These are phyloP conservation scores for Sequoia sempervirens DNA, from an alignment of 75 land plant genomes.

Conservation along the genomic window DNA sequence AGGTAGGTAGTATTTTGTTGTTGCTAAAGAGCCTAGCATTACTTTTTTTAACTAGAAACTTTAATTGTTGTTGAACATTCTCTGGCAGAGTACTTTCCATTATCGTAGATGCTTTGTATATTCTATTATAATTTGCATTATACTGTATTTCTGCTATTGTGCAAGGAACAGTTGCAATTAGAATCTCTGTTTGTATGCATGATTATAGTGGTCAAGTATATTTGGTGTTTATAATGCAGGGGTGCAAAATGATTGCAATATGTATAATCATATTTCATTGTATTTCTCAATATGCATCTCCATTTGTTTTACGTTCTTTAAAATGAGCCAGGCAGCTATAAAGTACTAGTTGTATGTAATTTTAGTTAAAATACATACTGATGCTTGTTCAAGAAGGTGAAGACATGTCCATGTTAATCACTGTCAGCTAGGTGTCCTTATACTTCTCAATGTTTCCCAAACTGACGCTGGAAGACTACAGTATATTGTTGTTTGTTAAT, in stretches of 20 bases:
- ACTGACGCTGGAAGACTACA: background rate
- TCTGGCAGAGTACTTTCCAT: background rate
- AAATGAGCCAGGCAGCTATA: background rate
- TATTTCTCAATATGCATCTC: background rate
- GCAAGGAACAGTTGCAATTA: background rate
- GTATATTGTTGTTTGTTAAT: background rate
- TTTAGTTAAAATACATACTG: background rate
- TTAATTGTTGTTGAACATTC: background rate
- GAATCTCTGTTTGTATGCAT: background rate
- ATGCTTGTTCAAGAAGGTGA: background rate
- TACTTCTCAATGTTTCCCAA: background rate
- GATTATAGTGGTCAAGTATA: background rate
- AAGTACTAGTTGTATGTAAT: background rate
- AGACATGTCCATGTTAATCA: background rate
- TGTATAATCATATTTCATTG: background rate
- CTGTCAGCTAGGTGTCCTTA: background rate
- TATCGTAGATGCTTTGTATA: background rate
- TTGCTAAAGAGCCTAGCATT: background rate
- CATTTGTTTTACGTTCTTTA: background rate
- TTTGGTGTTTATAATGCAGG: background rate
- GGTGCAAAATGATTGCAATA: background rate
- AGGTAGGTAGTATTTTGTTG: constrained; percentile 34
- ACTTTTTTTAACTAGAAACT: background rate
- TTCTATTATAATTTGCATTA: background rate
- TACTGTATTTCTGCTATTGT: background rate